Conservation (phyloP, 2,329 filamentous ascomycete species). For the Nothomitra cinnamomea region DNA sequence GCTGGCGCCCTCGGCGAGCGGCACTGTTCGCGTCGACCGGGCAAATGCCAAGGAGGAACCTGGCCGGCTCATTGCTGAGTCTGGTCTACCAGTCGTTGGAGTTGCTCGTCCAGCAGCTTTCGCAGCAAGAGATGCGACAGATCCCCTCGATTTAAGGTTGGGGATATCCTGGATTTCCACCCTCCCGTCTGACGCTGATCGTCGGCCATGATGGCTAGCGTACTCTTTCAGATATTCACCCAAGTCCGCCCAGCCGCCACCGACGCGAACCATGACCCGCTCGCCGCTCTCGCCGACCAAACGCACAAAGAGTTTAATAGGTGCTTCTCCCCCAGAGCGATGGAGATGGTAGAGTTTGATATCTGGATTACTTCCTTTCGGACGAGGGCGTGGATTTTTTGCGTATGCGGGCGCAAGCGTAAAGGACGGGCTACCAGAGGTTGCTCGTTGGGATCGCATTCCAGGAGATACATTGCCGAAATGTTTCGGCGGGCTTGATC, state of each 20-base stretch:
- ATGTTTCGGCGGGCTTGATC: conserved; percentile 23
- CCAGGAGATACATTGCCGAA: conserved; percentile 19
- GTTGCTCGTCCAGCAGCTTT: neutral
- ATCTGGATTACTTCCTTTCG: conserved; percentile 32
- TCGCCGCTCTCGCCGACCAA: conserved; percentile 80
- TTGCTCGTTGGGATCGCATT: conserved; percentile 25
- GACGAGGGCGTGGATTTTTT: conserved; percentile 27
- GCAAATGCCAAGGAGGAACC: neutral
- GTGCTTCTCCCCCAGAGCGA: conserved; percentile 55
- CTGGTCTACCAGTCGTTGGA: neutral
- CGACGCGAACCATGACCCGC: conserved; percentile 93
- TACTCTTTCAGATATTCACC: conserved; percentile 92
- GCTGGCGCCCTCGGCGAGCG: too few relatives aligned
- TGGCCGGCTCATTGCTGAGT: neutral
- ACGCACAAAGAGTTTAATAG: conserved; percentile 88
- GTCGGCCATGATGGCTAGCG: conserved; percentile 76
- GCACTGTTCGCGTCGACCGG: neutral
- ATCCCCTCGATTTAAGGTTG: conserved; percentile 15
- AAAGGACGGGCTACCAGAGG: conserved; percentile 48
- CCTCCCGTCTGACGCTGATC: conserved; percentile 36
- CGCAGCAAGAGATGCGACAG: conserved; percentile 9
- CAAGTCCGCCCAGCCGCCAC: conserved; percentile 94
- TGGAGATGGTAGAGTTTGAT: conserved; percentile 89
- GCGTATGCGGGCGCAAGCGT: conserved; percentile 45
- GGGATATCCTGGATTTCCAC: conserved; percentile 35